phyloP scores from a whole-genome alignment of 2,329 filamentous ascomycete genomes.

The Sclerotinia spermophila region DNA sequence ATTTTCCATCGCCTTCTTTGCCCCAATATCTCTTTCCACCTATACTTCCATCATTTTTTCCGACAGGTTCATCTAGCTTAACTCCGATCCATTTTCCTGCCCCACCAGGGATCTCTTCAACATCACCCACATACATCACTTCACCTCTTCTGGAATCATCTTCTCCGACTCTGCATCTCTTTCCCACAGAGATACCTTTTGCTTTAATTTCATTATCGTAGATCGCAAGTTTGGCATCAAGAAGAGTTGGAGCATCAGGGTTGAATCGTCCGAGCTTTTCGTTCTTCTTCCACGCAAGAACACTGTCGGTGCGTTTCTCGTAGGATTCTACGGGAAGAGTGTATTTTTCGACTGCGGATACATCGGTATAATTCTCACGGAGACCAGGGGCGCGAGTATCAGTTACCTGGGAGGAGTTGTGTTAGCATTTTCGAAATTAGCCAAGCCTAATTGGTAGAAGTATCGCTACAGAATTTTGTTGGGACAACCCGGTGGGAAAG shows the following conservation, averaged over 20 bases:
- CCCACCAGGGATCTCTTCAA: slow-evolving; percentile 67
- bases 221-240: slow-evolving; percentile 67
- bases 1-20: slow-evolving; percentile 50
- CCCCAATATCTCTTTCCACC: slow-evolving; percentile 65
- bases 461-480: neutral
- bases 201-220: slow-evolving; percentile 66
- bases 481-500: neutral
- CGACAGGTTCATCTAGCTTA: slow-evolving; percentile 72
- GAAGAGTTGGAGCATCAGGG: slow-evolving; percentile 70
- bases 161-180: slow-evolving; percentile 61
- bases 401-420: slow-evolving; percentile 54
- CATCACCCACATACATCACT: slow-evolving; percentile 66
- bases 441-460: neutral
- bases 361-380: slow-evolving; percentile 77
- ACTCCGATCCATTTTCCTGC: slow-evolving; percentile 69
- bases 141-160: slow-evolving; percentile 68
- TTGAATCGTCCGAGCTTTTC: slow-evolving; percentile 96
- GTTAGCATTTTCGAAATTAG: slow-evolving; percentile 20
- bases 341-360: slow-evolving; percentile 82
- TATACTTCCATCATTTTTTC: slow-evolving; percentile 78
- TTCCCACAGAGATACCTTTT: slow-evolving; percentile 62
- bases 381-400: slow-evolving; percentile 75
- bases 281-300: slow-evolving; percentile 92
- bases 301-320: slow-evolving; percentile 79
- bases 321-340: slow-evolving; percentile 84